phyloP scores from a whole-genome alignment of 2,329 filamentous ascomycete species.

The Colletotrichum sp. region DNA sequence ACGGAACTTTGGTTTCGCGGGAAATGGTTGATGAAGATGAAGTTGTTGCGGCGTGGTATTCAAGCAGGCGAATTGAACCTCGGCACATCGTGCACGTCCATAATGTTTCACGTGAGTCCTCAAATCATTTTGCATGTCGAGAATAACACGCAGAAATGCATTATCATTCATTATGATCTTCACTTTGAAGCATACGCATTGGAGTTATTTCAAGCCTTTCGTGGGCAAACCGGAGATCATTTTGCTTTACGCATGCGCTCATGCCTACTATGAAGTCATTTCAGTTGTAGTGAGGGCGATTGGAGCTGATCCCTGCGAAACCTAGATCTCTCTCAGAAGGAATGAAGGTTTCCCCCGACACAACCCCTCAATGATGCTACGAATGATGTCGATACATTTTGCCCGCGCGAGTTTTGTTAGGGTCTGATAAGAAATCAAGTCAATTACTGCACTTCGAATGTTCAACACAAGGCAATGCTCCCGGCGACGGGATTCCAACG shows the following conservation, averaged over 20 bases:
- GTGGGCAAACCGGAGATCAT: not conserved
- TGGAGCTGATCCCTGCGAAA: not conserved
- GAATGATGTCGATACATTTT: not conserved
- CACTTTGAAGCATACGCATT: not conserved
- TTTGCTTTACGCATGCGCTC: not conserved
- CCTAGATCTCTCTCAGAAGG: not conserved
- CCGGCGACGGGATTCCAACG: not conserved
- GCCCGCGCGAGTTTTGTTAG: not conserved
- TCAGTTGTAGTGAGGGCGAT: not conserved
- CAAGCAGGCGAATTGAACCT: not conserved
- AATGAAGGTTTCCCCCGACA: not conserved
- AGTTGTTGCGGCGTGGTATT: not conserved
- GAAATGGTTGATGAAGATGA: not conserved
- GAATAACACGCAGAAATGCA: not conserved
- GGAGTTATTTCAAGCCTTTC: not conserved
- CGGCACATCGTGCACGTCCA: not conserved
- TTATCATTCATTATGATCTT: not conserved
- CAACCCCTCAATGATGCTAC: not conserved
- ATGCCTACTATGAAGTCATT: not conserved
- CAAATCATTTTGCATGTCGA: not conserved
- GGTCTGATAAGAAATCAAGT: not conserved
- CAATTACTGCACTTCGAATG: not conserved
- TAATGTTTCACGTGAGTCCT: conserved; percentile 3
- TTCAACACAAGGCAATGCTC: not conserved
- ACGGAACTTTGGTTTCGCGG: not conserved